Evolutionary conservation across 495 filamentous ascomycete species (phyloP), one percentile per base, ranked within the genome.

Genomic region (Lasiosphaeriaceae sp.): DNA sequence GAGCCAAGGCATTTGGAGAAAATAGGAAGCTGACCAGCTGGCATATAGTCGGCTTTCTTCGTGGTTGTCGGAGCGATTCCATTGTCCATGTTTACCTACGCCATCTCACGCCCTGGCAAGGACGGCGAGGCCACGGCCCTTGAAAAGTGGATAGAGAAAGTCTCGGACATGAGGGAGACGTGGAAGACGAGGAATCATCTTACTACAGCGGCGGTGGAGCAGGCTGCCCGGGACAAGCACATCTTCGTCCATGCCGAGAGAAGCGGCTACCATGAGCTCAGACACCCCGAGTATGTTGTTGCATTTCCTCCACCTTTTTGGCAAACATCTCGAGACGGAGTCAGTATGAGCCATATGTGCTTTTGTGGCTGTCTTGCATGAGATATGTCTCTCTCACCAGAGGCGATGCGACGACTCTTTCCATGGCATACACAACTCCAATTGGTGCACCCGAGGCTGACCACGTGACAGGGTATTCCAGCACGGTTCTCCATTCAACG

Each of bases 171-270:
- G 62, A 62, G 63, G 51, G 66, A 71, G 50, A 51, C 68, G 56
- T 74, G 66, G 70, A 74, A 75, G 66, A 52, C 47, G 49, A 69
- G 69, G 63, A 78, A 77, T 65, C 47, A 66, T 31, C 56, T 73
- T 51, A 72, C 69, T 66, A 68, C 74, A 12, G 66, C 70, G 17
- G 53, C 70, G 0, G 47, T 76, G 48, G 66, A 78, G 60, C 74
- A 80, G 66, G 77, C 77, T n/a, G 75, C 75, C 49, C 69, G 70
- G 59, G 77, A 80, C 66, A 75, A 67, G 66, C 74, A 77, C 57
- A 68, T 80, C 22, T 62, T 79, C 51, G 51, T 60, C 22, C 47
- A 67, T 50, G 59, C 61, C 44, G 57, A 61, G 53, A 67, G 61
- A 60, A 72, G 60, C 65, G 57, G 34, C 11, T 64, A 70, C 59